Conservation (phyloP, 2,329 filamentous ascomycete species). For the Aspergillus phoenicis region DNA sequence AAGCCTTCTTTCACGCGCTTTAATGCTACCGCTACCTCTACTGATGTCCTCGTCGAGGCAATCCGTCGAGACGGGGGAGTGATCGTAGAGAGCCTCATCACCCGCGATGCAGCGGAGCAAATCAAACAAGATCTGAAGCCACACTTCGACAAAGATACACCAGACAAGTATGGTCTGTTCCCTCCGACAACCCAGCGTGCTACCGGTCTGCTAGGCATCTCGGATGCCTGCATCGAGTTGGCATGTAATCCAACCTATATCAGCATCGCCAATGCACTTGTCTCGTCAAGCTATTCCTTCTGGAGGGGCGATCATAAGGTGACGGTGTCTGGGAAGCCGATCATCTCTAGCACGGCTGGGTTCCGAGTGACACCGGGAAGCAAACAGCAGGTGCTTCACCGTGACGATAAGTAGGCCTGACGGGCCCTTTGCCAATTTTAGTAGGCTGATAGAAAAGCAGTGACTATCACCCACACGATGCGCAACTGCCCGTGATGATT, state of each 20-base stretch:
- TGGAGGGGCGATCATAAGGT: constrained; percentile 39
- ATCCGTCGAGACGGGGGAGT: constrained; percentile 13
- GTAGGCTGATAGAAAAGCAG: background rate
- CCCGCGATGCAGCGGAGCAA: constrained; percentile 34
- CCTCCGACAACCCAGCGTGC: constrained; percentile 45
- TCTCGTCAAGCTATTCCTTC: constrained; percentile 42
- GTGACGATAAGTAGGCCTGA: constrained; percentile 37
- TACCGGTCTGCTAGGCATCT: constrained; percentile 42
- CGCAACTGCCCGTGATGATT: constrained; percentile 42
- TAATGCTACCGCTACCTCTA: background rate
- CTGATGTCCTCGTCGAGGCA: background rate
- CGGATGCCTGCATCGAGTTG: constrained; percentile 43
- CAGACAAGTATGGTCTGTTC: constrained; percentile 46
- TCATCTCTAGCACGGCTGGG: constrained; percentile 41
- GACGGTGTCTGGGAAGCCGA: constrained; percentile 40
- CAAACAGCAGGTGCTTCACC: constrained; percentile 43
- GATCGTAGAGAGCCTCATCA: constrained; percentile 39
- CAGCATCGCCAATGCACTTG: constrained; percentile 36
- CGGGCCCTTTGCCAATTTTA: background rate
- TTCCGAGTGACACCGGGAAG: constrained; percentile 40
- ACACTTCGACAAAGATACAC: constrained; percentile 40
- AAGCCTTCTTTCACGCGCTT: constrained; percentile 1
- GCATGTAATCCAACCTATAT: constrained; percentile 40
- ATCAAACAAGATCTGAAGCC: constrained; percentile 44
- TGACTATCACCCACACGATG: constrained; percentile 34